These are phyloP conservation scores for Candida anutae DNA, from an alignment of 1,139 yeast species.

Conservation along the genomic window DNA sequence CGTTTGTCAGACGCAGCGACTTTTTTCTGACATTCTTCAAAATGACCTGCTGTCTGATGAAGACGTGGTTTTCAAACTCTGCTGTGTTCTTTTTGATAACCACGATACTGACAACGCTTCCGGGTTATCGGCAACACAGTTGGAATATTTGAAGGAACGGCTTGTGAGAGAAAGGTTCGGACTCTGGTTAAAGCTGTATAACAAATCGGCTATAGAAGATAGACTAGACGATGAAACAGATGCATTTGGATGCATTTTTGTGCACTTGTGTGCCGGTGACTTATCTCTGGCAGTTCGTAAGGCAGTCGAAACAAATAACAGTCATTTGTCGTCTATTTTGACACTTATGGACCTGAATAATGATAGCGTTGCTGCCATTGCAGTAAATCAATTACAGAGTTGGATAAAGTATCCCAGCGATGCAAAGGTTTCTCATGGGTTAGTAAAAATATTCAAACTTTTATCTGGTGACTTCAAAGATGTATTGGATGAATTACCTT, in stretches of 20 bases:
- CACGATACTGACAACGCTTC: background rate
- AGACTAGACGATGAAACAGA: conserved; percentile 10
- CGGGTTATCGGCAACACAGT: conserved; percentile 1
- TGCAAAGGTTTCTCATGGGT: conserved; percentile 40
- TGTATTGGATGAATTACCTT: conserved; percentile 44
- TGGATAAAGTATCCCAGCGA: conserved; percentile 49
- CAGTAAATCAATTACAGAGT: conserved; percentile 51
- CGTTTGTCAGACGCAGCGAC: conserved; percentile 9
- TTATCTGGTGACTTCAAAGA: conserved; percentile 49
- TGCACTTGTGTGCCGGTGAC: conserved; percentile 48
- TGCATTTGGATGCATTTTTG: conserved; percentile 43
- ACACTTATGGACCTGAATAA: conserved; percentile 68
- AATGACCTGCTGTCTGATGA: conserved; percentile 8
- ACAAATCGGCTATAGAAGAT: conserved; percentile 10
- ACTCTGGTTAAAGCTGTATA: conserved; percentile 25
- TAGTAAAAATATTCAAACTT: conserved; percentile 55
- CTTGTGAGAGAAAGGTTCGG: conserved; percentile 32
- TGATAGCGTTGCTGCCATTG: conserved; percentile 44
- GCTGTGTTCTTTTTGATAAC: conserved; percentile 51
- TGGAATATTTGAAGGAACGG: conserved; percentile 17
- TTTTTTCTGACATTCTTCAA: conserved; percentile 17
- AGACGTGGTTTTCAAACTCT: conserved; percentile 32
- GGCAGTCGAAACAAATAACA: conserved; percentile 52
- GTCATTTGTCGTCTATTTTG: conserved; percentile 65
- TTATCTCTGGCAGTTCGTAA: conserved; percentile 51